Evolutionary conservation across 805 yeast genomes (phyloP), one percentile per base, ranked within the genome.

Genomic region (Starmerella geochares): DNA sequence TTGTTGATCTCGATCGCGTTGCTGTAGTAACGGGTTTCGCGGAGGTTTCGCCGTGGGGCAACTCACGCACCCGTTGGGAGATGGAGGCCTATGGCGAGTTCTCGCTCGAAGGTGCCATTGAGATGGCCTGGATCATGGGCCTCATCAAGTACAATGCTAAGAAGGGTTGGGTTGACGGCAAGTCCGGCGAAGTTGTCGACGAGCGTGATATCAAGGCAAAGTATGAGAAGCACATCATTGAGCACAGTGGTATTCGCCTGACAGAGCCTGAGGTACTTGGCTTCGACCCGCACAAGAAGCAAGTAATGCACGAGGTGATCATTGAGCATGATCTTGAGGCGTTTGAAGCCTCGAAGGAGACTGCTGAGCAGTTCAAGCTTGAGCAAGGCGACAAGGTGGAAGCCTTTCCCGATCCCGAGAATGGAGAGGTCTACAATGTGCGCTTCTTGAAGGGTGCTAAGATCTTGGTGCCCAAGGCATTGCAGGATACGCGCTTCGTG

Each of bases 91-190:
- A 68, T 54, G 98, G 98, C 63, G 86, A 84, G 65, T 92, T 92
- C 71, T 88, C 96, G 9, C 73, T 92, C 61, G 98, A 92, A 71
- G 98, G 98, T 64, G 83, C 96, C 65, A 83, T 92, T 65, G 98
- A 92, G 73, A 88, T 92, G 95, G 97, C 99, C 45, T 92, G 97
- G 96, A 88, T 92, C 61, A 92, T 92, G 97, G 96, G 96, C 59
- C 77, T 84, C 65, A 88, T 92, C 72, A 86, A 86, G 71, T 92
- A 92, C 73, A 92, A 85, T 73, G 85, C 86, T 60, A 97, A 96
- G 72, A 86, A 86, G 77, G 97, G 97, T 61, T 92, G 98, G 98
- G 85, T 90, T 60, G 99, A 92, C 66, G 80, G 95, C 57, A 88
- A 90, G 77, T 80, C 96, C 54, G 80, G 77, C 59, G 80, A 78